Evolutionary conservation across 768 basidiomycete species (phyloP).

Genomic region (Cystobasidium onofrii): DNA sequence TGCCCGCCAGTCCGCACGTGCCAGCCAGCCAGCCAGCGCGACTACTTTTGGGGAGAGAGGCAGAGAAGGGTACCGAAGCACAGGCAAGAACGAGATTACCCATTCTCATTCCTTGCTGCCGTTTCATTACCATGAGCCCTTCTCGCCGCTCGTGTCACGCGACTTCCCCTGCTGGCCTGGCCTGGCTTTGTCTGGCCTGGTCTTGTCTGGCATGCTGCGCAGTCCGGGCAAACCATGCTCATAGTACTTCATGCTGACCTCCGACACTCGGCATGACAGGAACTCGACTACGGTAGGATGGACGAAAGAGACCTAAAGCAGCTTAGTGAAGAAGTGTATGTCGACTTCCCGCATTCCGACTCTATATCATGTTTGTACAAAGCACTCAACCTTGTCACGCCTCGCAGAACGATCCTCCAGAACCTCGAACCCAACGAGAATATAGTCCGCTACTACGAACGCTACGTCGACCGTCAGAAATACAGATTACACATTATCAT

Average conservation of each 20-base stretch:
- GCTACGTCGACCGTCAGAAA: conserved; percentile 74
- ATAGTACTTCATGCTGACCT: conserved; percentile 49
- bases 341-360: too few relatives aligned
- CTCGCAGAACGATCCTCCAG: conserved; percentile 80
- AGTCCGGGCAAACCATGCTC: too few relatives aligned
- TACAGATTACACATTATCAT: conserved; percentile 94
- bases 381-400: neutral
- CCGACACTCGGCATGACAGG: conserved; percentile 49
- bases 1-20: neutral
- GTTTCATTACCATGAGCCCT: too few relatives aligned
- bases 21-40: neutral
- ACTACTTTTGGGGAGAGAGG: conserved; percentile 10
- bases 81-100: too few relatives aligned
- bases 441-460: conserved; percentile 91
- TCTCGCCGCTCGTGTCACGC: too few relatives aligned
- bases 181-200: too few relatives aligned
- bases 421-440: conserved; percentile 80
- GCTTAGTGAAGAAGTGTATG: conserved; percentile 95
- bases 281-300: conserved; percentile 97
- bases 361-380: too few relatives aligned
- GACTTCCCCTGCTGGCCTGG: too few relatives aligned
- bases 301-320: conserved; percentile 90
- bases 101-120: too few relatives aligned
- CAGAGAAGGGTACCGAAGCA: too few relatives aligned
- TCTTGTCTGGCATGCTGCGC: too few relatives aligned